Evolutionary conservation across 75 land plant species (phyloP), one percentile per base, ranked within the genome.

Genomic region (Larix kaempferi): DNA sequence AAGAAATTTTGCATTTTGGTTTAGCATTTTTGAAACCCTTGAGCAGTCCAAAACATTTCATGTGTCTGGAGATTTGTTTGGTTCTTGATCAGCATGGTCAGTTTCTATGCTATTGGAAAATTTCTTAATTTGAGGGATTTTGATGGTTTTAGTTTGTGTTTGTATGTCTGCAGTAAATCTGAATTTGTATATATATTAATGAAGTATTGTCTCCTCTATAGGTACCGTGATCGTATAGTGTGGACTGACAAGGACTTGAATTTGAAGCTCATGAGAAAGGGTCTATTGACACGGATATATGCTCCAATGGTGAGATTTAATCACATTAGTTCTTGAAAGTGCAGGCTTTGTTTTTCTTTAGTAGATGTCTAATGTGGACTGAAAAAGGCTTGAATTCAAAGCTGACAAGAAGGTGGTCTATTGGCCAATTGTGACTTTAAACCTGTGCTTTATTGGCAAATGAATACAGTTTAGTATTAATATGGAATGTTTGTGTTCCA

Each of bases 271-370:
- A 62, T 96, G 67, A 85, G 89, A 79, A 94, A 92, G 85, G 99
- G 99, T 26, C 87, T 96, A 13, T 67, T 96, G 80, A 94, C 99
- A 29, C 89, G 99, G 15, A 92, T 96, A 44, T 94, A 92, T 87
- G 92, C 93, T 23, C 99, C 99, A 10, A 86, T 88, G 95, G 95
- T 95, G 72, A 86, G 81, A 55, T 15, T 3, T 2, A 12, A 8
- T 26, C 33, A 49, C 11, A 22, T 54, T 74, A 3, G 12, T 52
- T 74, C 29, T 12, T 73, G 41, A 22, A 55, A 6, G 26, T 21
- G 23, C n/a, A 61, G 6, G 0, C 6, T 8, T 61, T 61, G 1
- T 61, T 61, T 8, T 61, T 6, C 8, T 61, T 21, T 7, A n/a
- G n/a, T 61, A 23, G 12, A 61, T n/a, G 25, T 61, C 64, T n/a